Conservation (phyloP, 495 filamentous ascomycete species). For the Elasticomyces elasticus region DNA sequence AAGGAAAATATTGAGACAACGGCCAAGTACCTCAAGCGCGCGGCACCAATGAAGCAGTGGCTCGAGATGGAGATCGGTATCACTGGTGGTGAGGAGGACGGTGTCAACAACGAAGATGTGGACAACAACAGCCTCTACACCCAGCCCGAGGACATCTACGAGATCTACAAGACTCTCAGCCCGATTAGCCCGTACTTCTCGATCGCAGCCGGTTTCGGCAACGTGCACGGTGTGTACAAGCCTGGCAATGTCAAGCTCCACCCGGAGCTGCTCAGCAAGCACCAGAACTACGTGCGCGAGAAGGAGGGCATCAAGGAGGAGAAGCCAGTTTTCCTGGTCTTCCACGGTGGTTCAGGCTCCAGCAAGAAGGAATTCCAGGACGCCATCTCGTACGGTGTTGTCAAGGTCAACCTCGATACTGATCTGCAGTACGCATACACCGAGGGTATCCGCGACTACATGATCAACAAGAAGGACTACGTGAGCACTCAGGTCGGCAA, state of each 20-base stretch:
- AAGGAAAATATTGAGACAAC: conserved; percentile 87
- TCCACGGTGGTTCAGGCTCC: conserved; percentile 93
- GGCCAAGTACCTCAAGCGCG: conserved; percentile 79
- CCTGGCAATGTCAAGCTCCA: conserved; percentile 94
- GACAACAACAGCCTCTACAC: conserved; percentile 97
- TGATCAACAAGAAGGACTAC: conserved; percentile 92
- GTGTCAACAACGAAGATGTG: conserved; percentile 76
- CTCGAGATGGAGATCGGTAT: conserved; percentile 98
- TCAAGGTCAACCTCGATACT: conserved; percentile 97
- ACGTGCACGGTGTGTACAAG: conserved; percentile 99
- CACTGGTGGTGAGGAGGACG: conserved; percentile 92
- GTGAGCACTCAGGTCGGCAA: conserved; percentile 77
- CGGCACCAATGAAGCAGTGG: conserved; percentile 93
- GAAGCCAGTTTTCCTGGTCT: conserved; percentile 97
- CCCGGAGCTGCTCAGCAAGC: conserved; percentile 86
- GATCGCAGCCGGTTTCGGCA: conserved; percentile 96
- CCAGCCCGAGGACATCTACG: conserved; percentile 51
- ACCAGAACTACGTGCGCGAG: conserved; percentile 83
- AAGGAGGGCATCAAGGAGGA: conserved; percentile 53
- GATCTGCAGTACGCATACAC: conserved; percentile 83
- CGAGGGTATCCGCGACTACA: conserved; percentile 82
- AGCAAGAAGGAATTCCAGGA: conserved; percentile 77
- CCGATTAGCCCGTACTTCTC: conserved; percentile 88
- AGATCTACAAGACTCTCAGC: conserved; percentile 30
- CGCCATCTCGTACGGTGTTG: conserved; percentile 85